Evolutionary conservation across 208 protist species (phyloP).

Genomic region (Trypanosomatidae sp.): DNA sequence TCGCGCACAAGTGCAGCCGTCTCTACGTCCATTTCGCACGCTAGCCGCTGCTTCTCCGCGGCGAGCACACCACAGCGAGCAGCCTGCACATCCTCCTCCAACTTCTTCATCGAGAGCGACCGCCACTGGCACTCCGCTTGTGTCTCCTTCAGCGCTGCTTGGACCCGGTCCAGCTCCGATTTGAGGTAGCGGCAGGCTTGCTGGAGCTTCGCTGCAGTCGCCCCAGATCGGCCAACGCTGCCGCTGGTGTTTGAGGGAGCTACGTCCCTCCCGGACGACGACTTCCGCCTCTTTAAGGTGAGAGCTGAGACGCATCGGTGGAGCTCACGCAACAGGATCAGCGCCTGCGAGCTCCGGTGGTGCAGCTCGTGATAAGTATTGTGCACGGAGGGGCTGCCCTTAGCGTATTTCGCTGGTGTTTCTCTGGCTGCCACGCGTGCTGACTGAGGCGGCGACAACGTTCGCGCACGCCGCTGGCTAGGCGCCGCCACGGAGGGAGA

Average conservation of each 20-base stretch:
- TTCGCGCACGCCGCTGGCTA: not conserved
- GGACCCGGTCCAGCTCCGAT: slow-evolving; percentile 8
- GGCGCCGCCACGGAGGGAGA: not conserved
- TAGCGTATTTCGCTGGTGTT: not conserved
- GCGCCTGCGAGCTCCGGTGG: not conserved
- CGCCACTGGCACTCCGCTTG: slow-evolving; percentile 45
- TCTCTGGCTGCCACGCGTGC: too few species aligned
- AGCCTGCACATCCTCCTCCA: slow-evolving; percentile 20
- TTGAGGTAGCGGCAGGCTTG: slow-evolving; percentile 52
- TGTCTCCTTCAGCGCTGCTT: slow-evolving; percentile 19
- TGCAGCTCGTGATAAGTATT: not conserved
- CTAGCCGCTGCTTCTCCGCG: slow-evolving; percentile 29
- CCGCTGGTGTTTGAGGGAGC: not conserved
- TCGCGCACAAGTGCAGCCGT: slow-evolving; percentile 14
- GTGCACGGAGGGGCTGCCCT: not conserved
- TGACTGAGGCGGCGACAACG: not conserved
- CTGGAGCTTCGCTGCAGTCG: slow-evolving; percentile 22
- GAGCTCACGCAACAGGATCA: slow-evolving; percentile 1
- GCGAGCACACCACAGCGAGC: slow-evolving; percentile 30
- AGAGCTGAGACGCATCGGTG: not conserved
- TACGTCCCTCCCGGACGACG: not conserved
- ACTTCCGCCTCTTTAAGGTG: not conserved
- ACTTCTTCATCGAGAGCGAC: slow-evolving; percentile 26
- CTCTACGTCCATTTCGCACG: slow-evolving; percentile 19
- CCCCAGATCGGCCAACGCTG: not conserved